phyloP scores from a whole-genome alignment of 257 asterid species.

The Thymus quinquecostatus region DNA sequence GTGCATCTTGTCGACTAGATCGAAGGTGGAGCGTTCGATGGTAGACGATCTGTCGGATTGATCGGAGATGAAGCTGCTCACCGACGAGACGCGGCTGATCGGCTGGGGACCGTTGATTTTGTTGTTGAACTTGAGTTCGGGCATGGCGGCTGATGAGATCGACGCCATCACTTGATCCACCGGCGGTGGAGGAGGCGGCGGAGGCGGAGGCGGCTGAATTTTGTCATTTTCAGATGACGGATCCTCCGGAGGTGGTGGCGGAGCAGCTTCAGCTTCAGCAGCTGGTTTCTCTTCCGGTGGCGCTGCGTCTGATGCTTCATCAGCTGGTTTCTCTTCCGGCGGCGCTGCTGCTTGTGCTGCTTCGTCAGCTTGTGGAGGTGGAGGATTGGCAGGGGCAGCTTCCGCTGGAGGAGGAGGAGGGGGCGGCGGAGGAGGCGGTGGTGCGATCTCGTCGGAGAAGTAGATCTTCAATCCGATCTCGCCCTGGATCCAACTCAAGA shows the following conservation, averaged over 20 bases:
- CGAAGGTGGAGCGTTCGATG: constrained; percentile 76
- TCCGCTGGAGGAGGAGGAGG: constrained; percentile 37
- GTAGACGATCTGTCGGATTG: constrained; percentile 55
- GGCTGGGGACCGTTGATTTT: constrained; percentile 56
- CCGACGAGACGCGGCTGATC: constrained; percentile 71
- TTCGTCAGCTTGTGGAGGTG: constrained; percentile 27
- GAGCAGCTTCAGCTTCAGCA: constrained; percentile 27
- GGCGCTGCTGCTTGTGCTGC: no score
- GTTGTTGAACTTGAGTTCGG: constrained; percentile 49
- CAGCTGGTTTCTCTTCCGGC: constrained; percentile 27
- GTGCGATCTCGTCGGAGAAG: constrained; percentile 54
- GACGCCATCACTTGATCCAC: constrained; percentile 48
- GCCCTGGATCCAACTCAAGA: constrained; percentile 74
- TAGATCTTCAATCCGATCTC: constrained; percentile 82
- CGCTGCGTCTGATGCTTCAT: neutral
- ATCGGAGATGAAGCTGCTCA: constrained; percentile 73
- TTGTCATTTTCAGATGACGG: constrained; percentile 11
- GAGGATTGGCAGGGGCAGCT: neutral
- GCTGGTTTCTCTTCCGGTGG: constrained; percentile 37
- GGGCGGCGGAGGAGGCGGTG: constrained; percentile 54
- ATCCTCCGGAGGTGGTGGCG: constrained; percentile 30
- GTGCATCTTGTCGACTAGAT: constrained; percentile 87
- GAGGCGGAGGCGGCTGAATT: constrained; percentile 31
- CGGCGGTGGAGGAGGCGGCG: neutral
- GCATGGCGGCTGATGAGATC: constrained; percentile 41